Conservation (phyloP, 345 rosid species). For the Salix udensis region DNA sequence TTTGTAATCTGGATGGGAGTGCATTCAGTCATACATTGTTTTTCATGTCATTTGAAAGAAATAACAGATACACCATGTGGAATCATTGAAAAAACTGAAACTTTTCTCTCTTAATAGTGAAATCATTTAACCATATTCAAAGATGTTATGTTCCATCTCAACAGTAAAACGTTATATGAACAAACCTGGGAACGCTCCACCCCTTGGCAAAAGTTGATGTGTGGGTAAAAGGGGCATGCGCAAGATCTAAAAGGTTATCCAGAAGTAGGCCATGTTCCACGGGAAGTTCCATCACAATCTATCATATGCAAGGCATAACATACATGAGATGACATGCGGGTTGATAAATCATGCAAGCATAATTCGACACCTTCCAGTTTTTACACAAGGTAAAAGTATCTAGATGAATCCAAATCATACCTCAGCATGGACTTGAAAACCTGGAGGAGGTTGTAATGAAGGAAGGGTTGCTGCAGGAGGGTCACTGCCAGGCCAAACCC, state of each 20-base stretch:
- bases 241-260: constrained; percentile 94
- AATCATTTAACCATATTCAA: background rate
- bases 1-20: background rate
- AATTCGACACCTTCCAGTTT: background rate
- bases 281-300: constrained; percentile 98
- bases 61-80: background rate
- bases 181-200: constrained; percentile 93
- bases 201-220: constrained; percentile 98
- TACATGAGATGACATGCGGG: background rate
- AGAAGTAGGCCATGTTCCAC: constrained; percentile 95
- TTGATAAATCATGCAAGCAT: background rate
- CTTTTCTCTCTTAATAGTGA: background rate
- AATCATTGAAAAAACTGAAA: background rate
- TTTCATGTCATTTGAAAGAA: background rate
- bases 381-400: background rate
- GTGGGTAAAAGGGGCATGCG: constrained; percentile 97
- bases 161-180: background rate
- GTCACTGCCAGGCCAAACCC: constrained; percentile 95
- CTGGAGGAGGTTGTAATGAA: constrained; percentile 79
- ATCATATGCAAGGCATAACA: constrained; percentile 15
- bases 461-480: constrained; percentile 73
- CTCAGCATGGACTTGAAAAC: constrained; percentile 92
- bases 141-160: background rate
- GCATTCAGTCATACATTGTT: background rate
- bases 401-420: constrained; percentile 28